A percentile compares a stretch with the other conserved stretches of the same genome.
phyloP scores from a whole-genome alignment of 2,329 filamentous ascomycete species.

The Beauveria bassiana region DNA sequence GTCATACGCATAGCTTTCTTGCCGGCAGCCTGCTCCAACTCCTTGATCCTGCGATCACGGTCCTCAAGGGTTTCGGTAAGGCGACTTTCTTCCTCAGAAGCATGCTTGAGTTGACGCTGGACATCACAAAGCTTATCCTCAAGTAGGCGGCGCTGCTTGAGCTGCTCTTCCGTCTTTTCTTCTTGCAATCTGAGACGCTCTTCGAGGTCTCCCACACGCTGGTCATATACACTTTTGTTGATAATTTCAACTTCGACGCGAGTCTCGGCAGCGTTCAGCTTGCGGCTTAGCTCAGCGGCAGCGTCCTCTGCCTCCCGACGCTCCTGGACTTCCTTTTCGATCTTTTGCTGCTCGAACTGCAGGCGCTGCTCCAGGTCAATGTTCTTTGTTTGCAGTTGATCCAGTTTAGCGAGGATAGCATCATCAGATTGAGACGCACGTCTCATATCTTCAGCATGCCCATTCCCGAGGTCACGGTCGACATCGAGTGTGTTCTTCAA shows the following conservation, averaged over 20 bases:
- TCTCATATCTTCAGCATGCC: constrained; percentile 43
- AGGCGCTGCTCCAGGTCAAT: constrained; percentile 52
- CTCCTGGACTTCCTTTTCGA: constrained; percentile 40
- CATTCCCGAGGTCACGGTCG: constrained; percentile 43
- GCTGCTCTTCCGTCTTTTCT: constrained; percentile 55
- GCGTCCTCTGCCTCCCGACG: constrained; percentile 47
- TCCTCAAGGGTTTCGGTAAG: constrained; percentile 61
- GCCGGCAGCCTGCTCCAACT: constrained; percentile 46
- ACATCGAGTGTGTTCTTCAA: constrained; percentile 7
- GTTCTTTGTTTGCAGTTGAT: constrained; percentile 53
- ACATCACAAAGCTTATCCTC: constrained; percentile 67
- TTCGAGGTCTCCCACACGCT: constrained; percentile 61
- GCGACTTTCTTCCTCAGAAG: constrained; percentile 65
- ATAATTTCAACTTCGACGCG: constrained; percentile 54
- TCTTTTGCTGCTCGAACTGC: constrained; percentile 37
- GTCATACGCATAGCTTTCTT: constrained; percentile 54
- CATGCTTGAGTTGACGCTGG: constrained; percentile 60
- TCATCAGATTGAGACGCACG: constrained; percentile 42
- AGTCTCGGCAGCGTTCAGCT: constrained; percentile 49
- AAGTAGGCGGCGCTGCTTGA: constrained; percentile 53
- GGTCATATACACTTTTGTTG: constrained; percentile 50
- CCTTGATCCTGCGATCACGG: constrained; percentile 58
- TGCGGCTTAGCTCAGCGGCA: constrained; percentile 44
- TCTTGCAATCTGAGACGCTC: constrained; percentile 59
- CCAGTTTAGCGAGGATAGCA: constrained; percentile 43